Percentiles rank a stretch among this genome's conserved stretches.
phyloP scores from a whole-genome alignment of 2,329 filamentous ascomycete species.

The Tolypocladium album region DNA sequence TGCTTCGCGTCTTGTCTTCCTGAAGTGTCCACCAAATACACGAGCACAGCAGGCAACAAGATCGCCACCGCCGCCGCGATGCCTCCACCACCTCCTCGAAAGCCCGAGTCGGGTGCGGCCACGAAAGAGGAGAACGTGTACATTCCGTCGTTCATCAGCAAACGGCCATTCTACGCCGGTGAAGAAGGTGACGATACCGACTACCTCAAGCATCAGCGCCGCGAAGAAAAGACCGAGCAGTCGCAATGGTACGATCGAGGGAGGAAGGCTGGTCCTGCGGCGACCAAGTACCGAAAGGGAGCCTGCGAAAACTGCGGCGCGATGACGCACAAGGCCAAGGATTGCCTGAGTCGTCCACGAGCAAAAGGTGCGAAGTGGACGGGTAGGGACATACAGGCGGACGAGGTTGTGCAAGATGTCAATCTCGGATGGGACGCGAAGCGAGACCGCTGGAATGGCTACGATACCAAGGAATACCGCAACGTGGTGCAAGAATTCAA shows the following conservation, averaged over 20 bases:
- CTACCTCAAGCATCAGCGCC: conserved; percentile 92
- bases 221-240: conserved; percentile 49
- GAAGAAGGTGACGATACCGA: conserved; percentile 70
- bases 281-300: conserved; percentile 95
- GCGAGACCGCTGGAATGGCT: conserved; percentile 97
- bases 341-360: conserved; percentile 80
- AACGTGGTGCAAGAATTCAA: conserved; percentile 85
- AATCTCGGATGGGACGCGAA: conserved; percentile 94
- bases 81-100: conserved; percentile 17
- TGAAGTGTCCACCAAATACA: background rate
- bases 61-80: background rate
- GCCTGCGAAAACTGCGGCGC: conserved; percentile 97
- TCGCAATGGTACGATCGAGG: conserved; percentile 92
- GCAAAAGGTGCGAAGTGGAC: conserved; percentile 89
- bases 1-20: background rate
- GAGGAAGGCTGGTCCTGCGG: conserved; percentile 71
- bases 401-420: conserved; percentile 78
- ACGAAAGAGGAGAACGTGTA: conserved; percentile 94
- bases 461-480: conserved; percentile 77
- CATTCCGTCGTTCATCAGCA: conserved; percentile 95
- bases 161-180: conserved; percentile 89
- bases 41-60: background rate
- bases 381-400: conserved; percentile 85
- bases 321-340: conserved; percentile 92
- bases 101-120: conserved; percentile 24